Percentiles rank a stretch among this genome's conserved stretches.
These are phyloP conservation scores for Helotiales sp. DNA, from an alignment of 2,329 filamentous ascomycete genomes.

Conservation along the genomic window DNA sequence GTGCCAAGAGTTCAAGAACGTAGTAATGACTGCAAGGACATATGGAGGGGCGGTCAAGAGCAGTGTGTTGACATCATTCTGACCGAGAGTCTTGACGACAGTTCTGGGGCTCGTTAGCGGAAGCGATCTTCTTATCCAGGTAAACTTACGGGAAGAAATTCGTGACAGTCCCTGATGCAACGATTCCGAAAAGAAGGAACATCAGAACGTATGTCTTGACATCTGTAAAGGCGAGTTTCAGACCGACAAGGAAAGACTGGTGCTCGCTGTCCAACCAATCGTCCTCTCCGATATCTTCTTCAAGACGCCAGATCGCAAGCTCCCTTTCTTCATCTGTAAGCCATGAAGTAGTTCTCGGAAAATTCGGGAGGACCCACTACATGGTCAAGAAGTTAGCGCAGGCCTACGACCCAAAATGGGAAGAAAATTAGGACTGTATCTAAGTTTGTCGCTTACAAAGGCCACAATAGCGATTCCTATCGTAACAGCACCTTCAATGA, in stretches of 20 bases:
- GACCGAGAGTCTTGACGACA: conserved; percentile 71
- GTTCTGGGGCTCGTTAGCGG: conserved; percentile 50
- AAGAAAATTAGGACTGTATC: background rate
- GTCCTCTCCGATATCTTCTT: conserved; percentile 68
- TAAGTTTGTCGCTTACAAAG: conserved; percentile 49
- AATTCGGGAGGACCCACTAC: conserved; percentile 62
- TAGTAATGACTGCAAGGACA: conserved; percentile 64
- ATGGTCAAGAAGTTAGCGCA: background rate
- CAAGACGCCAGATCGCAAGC: conserved; percentile 64
- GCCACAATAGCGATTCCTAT: conserved; percentile 62
- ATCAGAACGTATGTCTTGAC: conserved; percentile 50
- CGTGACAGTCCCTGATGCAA: conserved; percentile 62
- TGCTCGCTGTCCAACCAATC: conserved; percentile 63
- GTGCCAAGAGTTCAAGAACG: conserved; percentile 70
- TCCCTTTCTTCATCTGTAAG: conserved; percentile 60
- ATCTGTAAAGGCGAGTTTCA: conserved; percentile 58
- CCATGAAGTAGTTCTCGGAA: conserved; percentile 65
- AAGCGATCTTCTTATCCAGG: conserved; percentile 52
- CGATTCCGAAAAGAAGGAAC: conserved; percentile 58
- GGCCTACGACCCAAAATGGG: background rate
- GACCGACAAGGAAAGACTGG: conserved; percentile 59
- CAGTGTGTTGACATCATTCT: conserved; percentile 62
- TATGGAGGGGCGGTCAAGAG: conserved; percentile 70
- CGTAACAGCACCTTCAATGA: conserved; percentile 72
- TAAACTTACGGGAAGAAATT: conserved; percentile 64